These are phyloP conservation scores for Tinospora cordifolia DNA, from an alignment of 164 flowering plant genomes.

Conservation along the genomic window DNA sequence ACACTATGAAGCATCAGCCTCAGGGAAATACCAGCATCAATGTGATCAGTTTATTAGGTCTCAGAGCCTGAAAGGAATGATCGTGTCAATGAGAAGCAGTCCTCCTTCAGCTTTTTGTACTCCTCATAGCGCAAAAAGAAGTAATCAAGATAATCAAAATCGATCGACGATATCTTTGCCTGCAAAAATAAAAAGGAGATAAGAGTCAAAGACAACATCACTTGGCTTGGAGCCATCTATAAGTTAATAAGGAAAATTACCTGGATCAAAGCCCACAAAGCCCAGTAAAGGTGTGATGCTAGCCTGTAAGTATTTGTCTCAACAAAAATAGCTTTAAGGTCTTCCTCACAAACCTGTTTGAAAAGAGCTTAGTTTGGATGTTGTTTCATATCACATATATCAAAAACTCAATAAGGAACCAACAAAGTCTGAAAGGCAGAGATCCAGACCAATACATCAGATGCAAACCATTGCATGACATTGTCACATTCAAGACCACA, in stretches of 20 bases:
- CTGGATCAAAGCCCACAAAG: slow-evolving; percentile 93
- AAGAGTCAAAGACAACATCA: not conserved
- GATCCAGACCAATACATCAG: not conserved
- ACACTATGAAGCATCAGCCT: not conserved
- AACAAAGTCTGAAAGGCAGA: not conserved
- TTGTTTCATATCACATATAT: not conserved
- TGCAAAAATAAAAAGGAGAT: slow-evolving; percentile 16
- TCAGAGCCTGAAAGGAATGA: slow-evolving; percentile 33
- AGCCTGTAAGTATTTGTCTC: slow-evolving; percentile 66
- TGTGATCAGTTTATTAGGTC: slow-evolving; percentile 5
- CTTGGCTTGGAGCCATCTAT: not conserved
- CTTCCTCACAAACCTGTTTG: slow-evolving; percentile 57
- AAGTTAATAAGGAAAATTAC: slow-evolving; percentile 24
- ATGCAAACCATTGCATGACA: not conserved
- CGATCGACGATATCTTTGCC: slow-evolving; percentile 90
- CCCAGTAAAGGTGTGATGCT: slow-evolving; percentile 91
- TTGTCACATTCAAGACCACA: not conserved
- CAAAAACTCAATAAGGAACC: not conserved
- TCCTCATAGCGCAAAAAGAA: slow-evolving; percentile 87
- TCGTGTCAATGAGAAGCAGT: slow-evolving; percentile 37
- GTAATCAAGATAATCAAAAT: slow-evolving; percentile 82
- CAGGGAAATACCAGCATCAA: not conserved
- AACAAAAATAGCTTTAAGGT: slow-evolving; percentile 63
- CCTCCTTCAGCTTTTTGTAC: slow-evolving; percentile 59
- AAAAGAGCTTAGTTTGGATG: not conserved